Percentiles rank a stretch among this genome's conserved stretches.
Evolutionary conservation across 306 rosid species (phyloP).

Genomic region (Crotalaria pallida): DNA sequence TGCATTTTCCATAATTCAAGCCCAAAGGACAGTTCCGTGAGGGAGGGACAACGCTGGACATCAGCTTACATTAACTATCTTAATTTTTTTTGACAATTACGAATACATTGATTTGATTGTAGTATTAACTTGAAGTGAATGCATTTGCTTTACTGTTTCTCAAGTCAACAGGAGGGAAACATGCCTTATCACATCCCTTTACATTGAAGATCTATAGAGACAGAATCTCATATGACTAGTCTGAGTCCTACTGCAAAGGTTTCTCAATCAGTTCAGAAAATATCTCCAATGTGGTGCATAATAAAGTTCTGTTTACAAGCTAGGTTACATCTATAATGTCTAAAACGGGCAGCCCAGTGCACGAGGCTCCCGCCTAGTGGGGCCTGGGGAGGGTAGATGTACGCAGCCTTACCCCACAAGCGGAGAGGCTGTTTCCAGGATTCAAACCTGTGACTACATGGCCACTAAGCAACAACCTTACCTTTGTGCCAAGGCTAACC

Average conservation of each 20-base stretch:
- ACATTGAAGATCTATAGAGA: conserved; percentile 1
- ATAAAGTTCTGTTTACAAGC: not conserved
- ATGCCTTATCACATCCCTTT: not conserved
- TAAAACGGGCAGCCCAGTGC: no score
- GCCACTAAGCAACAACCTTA: no score
- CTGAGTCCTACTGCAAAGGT: not conserved
- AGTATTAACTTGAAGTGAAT: not conserved
- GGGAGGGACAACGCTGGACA: not conserved
- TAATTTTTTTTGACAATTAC: not conserved
- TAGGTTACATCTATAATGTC: not conserved
- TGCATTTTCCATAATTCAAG: not conserved
- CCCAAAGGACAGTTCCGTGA: not conserved
- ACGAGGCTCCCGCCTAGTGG: no score
- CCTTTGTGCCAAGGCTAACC: no score
- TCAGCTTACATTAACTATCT: not conserved
- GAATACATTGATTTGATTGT: not conserved
- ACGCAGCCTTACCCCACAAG: no score
- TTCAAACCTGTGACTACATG: no score
- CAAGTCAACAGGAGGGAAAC: conserved; percentile 7
- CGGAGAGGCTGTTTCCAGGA: no score
- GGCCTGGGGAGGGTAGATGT: no score
- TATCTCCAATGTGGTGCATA: not conserved
- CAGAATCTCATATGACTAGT: conserved; percentile 6
- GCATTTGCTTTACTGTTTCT: not conserved
- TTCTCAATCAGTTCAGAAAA: conserved; percentile 10